These are phyloP conservation scores for Lignosus rhinocerotis DNA, from an alignment of 1,284 basidiomycete genomes.

Conservation along the genomic window DNA sequence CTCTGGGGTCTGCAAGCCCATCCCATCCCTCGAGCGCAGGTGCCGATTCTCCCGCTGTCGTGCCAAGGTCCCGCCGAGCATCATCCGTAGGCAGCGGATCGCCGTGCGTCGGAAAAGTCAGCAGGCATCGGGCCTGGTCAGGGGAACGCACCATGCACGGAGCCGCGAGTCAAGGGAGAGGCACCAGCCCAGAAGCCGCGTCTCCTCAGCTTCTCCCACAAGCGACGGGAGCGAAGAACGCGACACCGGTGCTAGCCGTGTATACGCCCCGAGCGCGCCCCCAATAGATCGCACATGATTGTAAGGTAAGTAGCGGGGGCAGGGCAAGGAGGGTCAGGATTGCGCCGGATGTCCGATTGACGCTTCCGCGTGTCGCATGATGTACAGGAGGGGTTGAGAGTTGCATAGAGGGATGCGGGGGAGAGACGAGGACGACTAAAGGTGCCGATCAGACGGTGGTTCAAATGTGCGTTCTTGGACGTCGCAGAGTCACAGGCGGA, in stretches of 20 bases:
- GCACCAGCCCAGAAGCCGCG: slow-evolving; percentile 3
- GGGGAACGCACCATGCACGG: slow-evolving; percentile 6
- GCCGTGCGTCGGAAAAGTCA: slow-evolving; percentile 4
- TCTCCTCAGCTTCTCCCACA: neutral
- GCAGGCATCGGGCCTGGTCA: slow-evolving; percentile 8
- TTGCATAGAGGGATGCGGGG: neutral
- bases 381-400: neutral
- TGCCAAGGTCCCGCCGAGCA: slow-evolving; percentile 28
- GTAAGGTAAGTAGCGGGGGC: no score
- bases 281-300: neutral
- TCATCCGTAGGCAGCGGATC: slow-evolving; percentile 21
- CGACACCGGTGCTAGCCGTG: neutral
- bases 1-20: no score
- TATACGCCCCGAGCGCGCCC: neutral
- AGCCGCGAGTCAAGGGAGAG: slow-evolving; percentile 12
- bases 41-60: slow-evolving; percentile 19
- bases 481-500: neutral
- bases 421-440: neutral
- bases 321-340: no score
- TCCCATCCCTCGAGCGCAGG: neutral
- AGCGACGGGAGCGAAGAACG: neutral
- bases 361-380: neutral
- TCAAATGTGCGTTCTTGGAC: neutral
- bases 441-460: slow-evolving; percentile 6
- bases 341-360: no score